Conservation (phyloP, 495 filamentous ascomycete genomes). For the Penicillium ucsense region DNA sequence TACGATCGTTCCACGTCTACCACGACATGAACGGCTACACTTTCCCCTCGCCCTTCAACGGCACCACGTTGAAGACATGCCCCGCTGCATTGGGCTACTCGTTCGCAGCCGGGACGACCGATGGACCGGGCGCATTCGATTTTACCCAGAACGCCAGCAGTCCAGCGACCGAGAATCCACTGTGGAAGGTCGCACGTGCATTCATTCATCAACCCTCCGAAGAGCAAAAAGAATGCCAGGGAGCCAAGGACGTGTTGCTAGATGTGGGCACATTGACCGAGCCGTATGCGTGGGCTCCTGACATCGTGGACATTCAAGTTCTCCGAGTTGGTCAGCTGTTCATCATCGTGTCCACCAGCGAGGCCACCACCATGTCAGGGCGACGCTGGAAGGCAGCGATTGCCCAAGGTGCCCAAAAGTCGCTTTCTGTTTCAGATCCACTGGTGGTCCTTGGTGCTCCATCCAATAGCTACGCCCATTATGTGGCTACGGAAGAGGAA, state of each 20-base stretch:
- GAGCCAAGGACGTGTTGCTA: constrained; percentile 77
- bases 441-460: constrained; percentile 86
- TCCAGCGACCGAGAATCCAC: constrained; percentile 61
- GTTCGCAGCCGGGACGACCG: constrained; percentile 90
- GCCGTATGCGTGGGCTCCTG: constrained; percentile 87
- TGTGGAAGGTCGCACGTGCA: constrained; percentile 71
- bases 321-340: constrained; percentile 82
- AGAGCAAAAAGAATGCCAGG: constrained; percentile 69
- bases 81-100: constrained; percentile 89
- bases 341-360: constrained; percentile 80
- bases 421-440: constrained; percentile 44
- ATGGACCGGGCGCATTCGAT: constrained; percentile 88
- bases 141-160: constrained; percentile 80
- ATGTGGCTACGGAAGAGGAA: constrained; percentile 88
- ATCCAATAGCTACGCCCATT: constrained; percentile 93
- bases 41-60: constrained; percentile 66
- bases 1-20: constrained; percentile 65
- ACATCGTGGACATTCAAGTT: constrained; percentile 86
- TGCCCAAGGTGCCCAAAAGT: constrained; percentile 38
- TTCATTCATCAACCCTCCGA: constrained; percentile 61
- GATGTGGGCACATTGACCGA: constrained; percentile 72
- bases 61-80: constrained; percentile 63
- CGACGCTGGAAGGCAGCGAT: constrained; percentile 86
- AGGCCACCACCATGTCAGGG: constrained; percentile 92
- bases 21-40: constrained; percentile 65